phyloP scores from a whole-genome alignment of 306 rosid genomes.

The Macrotyloma uniflorum region DNA sequence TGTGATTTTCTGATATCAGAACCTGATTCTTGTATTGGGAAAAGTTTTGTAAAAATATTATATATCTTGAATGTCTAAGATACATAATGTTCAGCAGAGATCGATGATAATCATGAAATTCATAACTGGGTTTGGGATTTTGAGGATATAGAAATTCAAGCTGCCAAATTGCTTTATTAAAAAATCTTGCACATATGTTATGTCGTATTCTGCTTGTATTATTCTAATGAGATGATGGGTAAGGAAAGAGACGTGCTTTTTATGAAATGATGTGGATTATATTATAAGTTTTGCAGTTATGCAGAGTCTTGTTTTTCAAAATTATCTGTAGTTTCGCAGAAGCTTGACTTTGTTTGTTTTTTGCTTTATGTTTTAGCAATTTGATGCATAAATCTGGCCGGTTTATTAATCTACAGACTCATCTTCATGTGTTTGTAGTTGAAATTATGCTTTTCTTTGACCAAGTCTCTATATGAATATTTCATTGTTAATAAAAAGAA shows the following conservation, averaged over 20 bases:
- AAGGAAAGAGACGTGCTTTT: neutral
- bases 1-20: no score
- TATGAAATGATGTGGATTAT: neutral
- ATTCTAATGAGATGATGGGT: neutral
- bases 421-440: neutral
- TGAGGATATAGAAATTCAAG: slow-evolving; percentile 13
- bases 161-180: slow-evolving; percentile 30
- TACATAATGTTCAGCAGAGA: neutral
- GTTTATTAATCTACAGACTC: neutral
- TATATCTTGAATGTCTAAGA: neutral
- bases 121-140: neutral
- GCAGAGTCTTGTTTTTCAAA: neutral
- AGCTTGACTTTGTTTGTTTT: neutral
- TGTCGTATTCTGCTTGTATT: slow-evolving; percentile 18
- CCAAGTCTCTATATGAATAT: neutral
- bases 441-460: neutral
- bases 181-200: neutral
- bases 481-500: neutral
- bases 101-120: neutral
- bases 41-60: no score
- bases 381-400: neutral
- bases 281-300: neutral
- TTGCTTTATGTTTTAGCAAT: neutral
- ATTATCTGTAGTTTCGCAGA: neutral
- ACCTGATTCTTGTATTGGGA: no score